Conservation (phyloP, 805 yeast genomes). For the Wickerhamomyces alni region DNA sequence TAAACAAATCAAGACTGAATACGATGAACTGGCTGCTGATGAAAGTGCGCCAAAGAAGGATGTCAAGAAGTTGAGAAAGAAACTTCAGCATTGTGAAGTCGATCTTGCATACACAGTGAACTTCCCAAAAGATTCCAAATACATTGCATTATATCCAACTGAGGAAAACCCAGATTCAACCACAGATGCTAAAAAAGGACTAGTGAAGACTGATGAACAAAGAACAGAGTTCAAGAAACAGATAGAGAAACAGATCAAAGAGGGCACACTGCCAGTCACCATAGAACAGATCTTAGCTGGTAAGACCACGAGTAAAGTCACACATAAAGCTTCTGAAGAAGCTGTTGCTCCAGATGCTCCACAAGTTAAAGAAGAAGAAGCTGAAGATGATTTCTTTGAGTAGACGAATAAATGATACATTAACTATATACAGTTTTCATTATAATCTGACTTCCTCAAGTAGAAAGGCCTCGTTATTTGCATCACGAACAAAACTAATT, state of each 20-base stretch:
- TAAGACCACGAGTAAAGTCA: slow-evolving; percentile 18
- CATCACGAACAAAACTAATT: slow-evolving; percentile 36
- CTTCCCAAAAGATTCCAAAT: slow-evolving; percentile 76
- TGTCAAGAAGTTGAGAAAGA: slow-evolving; percentile 40
- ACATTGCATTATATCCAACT: slow-evolving; percentile 70
- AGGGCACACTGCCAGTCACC: slow-evolving; percentile 52
- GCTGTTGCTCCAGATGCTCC: slow-evolving; percentile 14
- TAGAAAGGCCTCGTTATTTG: slow-evolving; percentile 31
- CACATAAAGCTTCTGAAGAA: slow-evolving; percentile 13
- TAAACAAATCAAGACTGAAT: slow-evolving; percentile 37
- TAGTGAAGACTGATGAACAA: slow-evolving; percentile 35
- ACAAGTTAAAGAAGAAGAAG: slow-evolving; percentile 17
- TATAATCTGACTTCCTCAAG: slow-evolving; percentile 18
- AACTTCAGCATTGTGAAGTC: slow-evolving; percentile 49
- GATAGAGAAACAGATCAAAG: slow-evolving; percentile 45
- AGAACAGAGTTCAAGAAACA: slow-evolving; percentile 45
- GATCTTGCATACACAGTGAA: slow-evolving; percentile 71
- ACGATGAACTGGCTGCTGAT: slow-evolving; percentile 21
- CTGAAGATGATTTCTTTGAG: slow-evolving; percentile 24
- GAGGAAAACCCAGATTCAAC: slow-evolving; percentile 19
- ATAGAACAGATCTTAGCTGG: slow-evolving; percentile 38
- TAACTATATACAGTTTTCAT: not conserved
- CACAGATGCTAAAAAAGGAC: slow-evolving; percentile 30
- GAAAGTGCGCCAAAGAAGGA: slow-evolving; percentile 20
- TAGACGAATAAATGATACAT: slow-evolving; percentile 3